Evolutionary conservation across 1,139 yeast genomes (phyloP), one percentile per base, ranked within the genome.

Genomic region (Geotrichum phurueaensis): DNA sequence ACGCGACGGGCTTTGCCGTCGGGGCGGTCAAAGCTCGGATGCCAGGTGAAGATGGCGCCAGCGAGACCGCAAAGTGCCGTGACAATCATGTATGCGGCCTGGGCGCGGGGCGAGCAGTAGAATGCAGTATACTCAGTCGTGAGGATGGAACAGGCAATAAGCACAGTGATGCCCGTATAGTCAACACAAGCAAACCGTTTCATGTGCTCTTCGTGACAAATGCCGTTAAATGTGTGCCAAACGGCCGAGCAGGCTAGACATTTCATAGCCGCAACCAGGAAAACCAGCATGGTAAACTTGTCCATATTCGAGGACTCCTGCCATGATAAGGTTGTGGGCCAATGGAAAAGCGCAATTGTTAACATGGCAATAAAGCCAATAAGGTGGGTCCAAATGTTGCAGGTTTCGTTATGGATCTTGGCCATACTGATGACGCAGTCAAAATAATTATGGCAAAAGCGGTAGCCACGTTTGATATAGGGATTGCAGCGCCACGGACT

Each of bases 321-420:
- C 71, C 75, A 75, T 64, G 83, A 64, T 51, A 76, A 66, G 25
- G 76, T 64, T 57, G 69, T 63, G 15, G 98, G 97, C 70, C 81
- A 87, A 66, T 86, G 87, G 65, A 75, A 76, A 18, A 83, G 63
- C 29, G 84, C 79, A 43, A 91, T 71, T 65, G 84, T 86, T 1
- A 81, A 62, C 73, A 92, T 76, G 43, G 83, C 69, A 1, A 82
- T 57, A 10, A 87, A 81, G 15, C 97, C 99, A 1, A 83, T 57
- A 43, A 90, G 70, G 75, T 94, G 99, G 0, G 97, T 82, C 99
- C 99, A 94, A 62, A 94, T 91, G 75, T 94, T 94, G 73, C 89
- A 82, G 0, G 96, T 82, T 73, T 94, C 99, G 71, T 94, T 94
- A 75, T 94, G 98, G 75, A 87, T 71, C 65, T 82, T 70, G 73